A percentile compares a stretch with the other conserved stretches of the same genome.
Evolutionary conservation across 306 rosid species (phyloP).

Genomic region (Betula pendula): DNA sequence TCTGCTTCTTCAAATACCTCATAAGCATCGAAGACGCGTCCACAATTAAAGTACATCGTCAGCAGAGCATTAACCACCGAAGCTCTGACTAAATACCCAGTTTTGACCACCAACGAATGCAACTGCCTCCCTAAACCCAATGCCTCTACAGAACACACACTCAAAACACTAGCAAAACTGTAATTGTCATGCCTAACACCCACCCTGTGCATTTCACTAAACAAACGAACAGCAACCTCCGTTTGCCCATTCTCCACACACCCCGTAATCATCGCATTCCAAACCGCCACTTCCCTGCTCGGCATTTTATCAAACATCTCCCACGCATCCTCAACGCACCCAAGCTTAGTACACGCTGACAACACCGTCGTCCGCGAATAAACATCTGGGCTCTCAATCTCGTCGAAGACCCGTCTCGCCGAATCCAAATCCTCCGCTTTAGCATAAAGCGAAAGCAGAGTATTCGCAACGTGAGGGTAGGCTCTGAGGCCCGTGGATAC

Average conservation of each 20-base stretch:
- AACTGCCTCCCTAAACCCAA: conserved; percentile 64
- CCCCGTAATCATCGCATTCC: conserved; percentile 79
- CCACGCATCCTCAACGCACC: conserved; percentile 38
- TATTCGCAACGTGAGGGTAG: conserved; percentile 61
- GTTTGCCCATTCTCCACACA: conserved; percentile 38
- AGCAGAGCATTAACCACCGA: conserved; percentile 71
- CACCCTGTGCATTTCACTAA: conserved; percentile 51
- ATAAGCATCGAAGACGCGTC: conserved; percentile 46
- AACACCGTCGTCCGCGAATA: conserved; percentile 77
- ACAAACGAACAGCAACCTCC: conserved; percentile 44
- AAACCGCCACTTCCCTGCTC: conserved; percentile 43
- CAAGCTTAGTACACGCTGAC: conserved; percentile 53
- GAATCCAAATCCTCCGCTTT: conserved; percentile 46
- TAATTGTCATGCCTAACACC: conserved; percentile 57
- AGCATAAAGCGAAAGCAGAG: conserved; percentile 63
- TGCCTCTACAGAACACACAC: conserved; percentile 44
- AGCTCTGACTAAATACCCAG: conserved; percentile 48
- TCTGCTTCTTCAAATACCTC: conserved; percentile 57
- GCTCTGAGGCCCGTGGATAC: conserved; percentile 45
- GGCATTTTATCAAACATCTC: conserved; percentile 58
- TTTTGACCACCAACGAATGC: conserved; percentile 53
- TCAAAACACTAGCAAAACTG: conserved; percentile 61
- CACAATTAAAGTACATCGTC: conserved; percentile 63
- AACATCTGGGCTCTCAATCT: conserved; percentile 48
- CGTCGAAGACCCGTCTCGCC: conserved; percentile 37